These are phyloP conservation scores for Jacaranda copaia DNA, from an alignment of 257 asterid genomes.

Conservation along the genomic window DNA sequence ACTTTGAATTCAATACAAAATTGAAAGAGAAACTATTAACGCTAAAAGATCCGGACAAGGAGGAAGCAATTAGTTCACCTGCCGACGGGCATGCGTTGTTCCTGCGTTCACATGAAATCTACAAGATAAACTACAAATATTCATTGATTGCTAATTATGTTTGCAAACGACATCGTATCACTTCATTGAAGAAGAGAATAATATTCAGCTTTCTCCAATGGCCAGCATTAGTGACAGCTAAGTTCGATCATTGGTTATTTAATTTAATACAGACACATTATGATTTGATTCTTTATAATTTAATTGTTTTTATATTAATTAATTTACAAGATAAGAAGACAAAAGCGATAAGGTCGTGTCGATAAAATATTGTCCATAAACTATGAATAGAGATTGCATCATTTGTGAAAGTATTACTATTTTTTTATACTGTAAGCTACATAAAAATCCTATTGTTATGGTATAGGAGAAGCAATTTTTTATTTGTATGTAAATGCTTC, in stretches of 20 bases:
- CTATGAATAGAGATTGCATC: background rate
- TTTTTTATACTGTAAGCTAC: background rate
- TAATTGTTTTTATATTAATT: background rate
- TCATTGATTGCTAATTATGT: background rate
- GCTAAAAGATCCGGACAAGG: background rate
- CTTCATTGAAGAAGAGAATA: slow-evolving; percentile 2
- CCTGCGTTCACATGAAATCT: background rate
- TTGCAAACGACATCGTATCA: background rate
- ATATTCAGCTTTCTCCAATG: background rate
- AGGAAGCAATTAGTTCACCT: background rate
- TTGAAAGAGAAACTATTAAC: background rate
- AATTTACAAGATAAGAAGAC: background rate
- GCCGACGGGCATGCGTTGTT: background rate
- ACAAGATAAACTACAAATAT: background rate
- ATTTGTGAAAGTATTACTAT: background rate
- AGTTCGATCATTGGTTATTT: slow-evolving; percentile 5
- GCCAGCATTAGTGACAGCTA: slow-evolving; percentile 11
- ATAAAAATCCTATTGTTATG: background rate
- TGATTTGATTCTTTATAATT: background rate
- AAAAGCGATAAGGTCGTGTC: background rate
- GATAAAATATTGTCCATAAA: background rate
- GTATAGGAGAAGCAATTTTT: background rate
- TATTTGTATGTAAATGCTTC: background rate
- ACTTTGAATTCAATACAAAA: no score
- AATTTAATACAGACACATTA: background rate